Percentiles rank a stretch among this genome's conserved stretches.
Conservation (phyloP, 139 green algal genomes). For the Coelastrella sp. region DNA sequence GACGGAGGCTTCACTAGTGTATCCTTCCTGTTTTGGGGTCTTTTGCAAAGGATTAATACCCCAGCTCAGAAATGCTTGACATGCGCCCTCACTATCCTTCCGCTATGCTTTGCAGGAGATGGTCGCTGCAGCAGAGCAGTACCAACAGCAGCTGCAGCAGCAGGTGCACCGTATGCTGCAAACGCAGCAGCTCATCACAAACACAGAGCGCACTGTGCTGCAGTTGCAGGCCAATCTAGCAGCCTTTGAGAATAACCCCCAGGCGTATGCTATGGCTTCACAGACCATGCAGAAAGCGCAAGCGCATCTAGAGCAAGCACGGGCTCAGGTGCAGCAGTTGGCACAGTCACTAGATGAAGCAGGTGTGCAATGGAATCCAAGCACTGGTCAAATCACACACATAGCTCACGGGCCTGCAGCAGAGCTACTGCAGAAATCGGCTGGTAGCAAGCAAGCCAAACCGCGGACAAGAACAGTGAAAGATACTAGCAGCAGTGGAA, state of each 20-base stretch:
- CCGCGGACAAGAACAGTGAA: not conserved
- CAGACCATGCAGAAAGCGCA: not conserved
- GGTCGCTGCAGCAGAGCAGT: not conserved
- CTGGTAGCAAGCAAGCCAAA: not conserved
- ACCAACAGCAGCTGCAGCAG: not conserved
- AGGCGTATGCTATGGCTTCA: not conserved
- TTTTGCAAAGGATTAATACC: no score
- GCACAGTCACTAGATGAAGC: not conserved
- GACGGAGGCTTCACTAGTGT: no score
- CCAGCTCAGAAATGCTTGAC: no score
- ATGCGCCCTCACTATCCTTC: no score
- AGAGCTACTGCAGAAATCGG: not conserved
- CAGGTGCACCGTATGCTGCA: not conserved
- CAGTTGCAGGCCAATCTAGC: not conserved
- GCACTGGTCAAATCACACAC: not conserved
- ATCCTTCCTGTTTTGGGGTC: no score
- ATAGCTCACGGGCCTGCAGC: not conserved
- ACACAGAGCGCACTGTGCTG: not conserved
- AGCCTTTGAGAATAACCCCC: constrained; percentile 38
- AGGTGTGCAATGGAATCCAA: constrained; percentile 12
- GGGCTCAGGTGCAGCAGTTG: not conserved
- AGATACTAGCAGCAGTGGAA: not conserved
- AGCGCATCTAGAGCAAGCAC: not conserved
- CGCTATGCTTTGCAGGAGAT: constrained; percentile 4
- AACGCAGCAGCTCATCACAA: constrained; percentile 8